Conservation (phyloP, 768 basidiomycete species). For the Pholiota conissans region DNA sequence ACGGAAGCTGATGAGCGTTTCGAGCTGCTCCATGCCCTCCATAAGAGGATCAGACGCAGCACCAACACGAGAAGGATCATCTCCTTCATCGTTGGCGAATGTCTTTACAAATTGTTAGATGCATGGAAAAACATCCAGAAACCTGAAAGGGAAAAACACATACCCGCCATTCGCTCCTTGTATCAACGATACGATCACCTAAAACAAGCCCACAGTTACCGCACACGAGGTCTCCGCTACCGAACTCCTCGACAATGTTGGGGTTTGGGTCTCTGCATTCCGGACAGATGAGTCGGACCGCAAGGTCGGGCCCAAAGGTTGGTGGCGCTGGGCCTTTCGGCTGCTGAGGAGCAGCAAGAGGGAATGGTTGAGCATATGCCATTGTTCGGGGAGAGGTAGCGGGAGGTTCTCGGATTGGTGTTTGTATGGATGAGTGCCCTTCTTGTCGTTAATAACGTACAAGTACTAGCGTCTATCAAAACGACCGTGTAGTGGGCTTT, state of each 20-base stretch:
- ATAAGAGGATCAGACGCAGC: conserved; percentile 91
- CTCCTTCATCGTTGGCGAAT: conserved; percentile 99
- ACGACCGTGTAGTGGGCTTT: conserved; percentile 21
- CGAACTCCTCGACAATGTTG: conserved; percentile 96
- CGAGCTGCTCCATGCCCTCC: conserved; percentile 93
- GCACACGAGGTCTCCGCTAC: conserved; percentile 96
- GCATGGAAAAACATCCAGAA: conserved; percentile 17
- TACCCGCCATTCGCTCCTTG: conserved; percentile 96
- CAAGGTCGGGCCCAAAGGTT: conserved; percentile 78
- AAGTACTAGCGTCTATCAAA: conserved; percentile 21
- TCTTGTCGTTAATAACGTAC: conserved; percentile 7
- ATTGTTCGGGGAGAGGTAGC: conserved; percentile 37
- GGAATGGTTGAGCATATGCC: conserved; percentile 81
- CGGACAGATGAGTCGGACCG: conserved; percentile 90
- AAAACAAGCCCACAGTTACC: conserved; percentile 91
- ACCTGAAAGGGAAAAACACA: conserved; percentile 34
- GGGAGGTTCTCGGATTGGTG: conserved; percentile 22
- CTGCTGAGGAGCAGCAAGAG: conserved; percentile 60
- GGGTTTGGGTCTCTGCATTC: conserved; percentile 94
- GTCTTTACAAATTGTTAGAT: conserved; percentile 53
- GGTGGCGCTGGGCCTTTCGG: conserved; percentile 53
- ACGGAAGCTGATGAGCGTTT: conserved; percentile 92
- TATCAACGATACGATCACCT: conserved; percentile 96
- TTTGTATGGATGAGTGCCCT: conserved; percentile 13
- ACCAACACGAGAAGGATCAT: conserved; percentile 99